Evolutionary conservation across 2,329 filamentous ascomycete species (phyloP).

Genomic region (Colletotrichum limetticola): DNA sequence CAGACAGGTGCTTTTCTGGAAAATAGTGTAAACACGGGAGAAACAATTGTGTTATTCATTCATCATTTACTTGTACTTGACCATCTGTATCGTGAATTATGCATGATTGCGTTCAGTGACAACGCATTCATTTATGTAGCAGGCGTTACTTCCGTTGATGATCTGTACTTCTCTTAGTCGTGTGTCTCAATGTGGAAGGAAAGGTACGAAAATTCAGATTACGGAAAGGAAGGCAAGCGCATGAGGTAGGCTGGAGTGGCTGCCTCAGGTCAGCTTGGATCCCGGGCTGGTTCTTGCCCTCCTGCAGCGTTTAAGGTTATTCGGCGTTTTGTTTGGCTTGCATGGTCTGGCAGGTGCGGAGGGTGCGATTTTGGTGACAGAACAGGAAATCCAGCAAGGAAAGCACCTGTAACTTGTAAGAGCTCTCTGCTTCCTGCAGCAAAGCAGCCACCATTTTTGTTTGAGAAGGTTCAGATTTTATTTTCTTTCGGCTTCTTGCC

Average conservation of each 20-base stretch:
- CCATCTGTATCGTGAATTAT: neutral
- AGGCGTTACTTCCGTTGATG: too few relatives aligned
- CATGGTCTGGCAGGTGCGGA: constrained; percentile 18
- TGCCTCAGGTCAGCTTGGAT: constrained; percentile 7
- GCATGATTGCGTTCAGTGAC: neutral
- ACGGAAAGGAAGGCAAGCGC: neutral
- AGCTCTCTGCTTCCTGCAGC: constrained; percentile 2
- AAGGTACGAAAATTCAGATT: neutral
- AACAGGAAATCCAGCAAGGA: neutral
- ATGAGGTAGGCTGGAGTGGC: neutral
- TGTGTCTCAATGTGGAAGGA: neutral
- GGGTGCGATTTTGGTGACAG: neutral
- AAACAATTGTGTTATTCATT: neutral
- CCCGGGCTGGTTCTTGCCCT: neutral
- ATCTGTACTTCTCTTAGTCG: too few relatives aligned
- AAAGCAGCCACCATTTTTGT: constrained; percentile 9
- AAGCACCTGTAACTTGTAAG: neutral
- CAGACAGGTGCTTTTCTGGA: neutral
- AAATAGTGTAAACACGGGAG: neutral
- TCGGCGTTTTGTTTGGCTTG: constrained; percentile 28
- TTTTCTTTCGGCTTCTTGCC: neutral
- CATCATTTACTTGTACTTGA: neutral
- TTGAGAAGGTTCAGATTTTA: constrained; percentile 7
- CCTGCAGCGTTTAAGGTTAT: constrained; percentile 18
- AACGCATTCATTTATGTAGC: too few relatives aligned